phyloP scores from a whole-genome alignment of 1,284 basidiomycete species.

The Cryptococcus wingfieldii region DNA sequence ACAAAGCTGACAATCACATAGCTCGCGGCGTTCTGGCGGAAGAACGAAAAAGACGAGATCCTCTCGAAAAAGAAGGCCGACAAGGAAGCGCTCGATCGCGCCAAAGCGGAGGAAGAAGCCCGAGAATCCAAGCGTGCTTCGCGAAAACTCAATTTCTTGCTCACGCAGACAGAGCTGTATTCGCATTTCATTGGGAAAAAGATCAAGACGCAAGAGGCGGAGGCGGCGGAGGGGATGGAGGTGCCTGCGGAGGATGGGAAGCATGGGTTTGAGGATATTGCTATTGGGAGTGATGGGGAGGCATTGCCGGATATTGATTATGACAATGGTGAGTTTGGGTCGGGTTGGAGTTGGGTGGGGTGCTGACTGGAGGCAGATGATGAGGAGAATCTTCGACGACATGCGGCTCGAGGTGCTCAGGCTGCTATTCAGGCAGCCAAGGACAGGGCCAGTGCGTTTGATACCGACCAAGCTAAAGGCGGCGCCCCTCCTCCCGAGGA shows the following conservation, averaged over 20 bases:
- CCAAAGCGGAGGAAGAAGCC: constrained; percentile 93
- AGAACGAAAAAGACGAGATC: constrained; percentile 89
- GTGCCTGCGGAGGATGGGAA: constrained; percentile 6
- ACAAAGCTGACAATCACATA: constrained; percentile 37
- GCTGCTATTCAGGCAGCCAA: constrained; percentile 79
- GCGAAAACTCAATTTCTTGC: constrained; percentile 96
- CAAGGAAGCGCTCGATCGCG: constrained; percentile 83
- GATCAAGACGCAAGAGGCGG: constrained; percentile 89
- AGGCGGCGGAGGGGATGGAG: constrained; percentile 51
- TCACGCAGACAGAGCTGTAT: constrained; percentile 98
- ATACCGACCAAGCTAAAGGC: constrained; percentile 53
- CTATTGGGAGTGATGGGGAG: constrained; percentile 53
- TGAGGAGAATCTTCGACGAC: constrained; percentile 79
- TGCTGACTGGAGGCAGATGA: constrained; percentile 60
- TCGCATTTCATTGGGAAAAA: constrained; percentile 99
- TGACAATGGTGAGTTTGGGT: constrained; percentile 68
- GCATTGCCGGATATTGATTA: constrained; percentile 80
- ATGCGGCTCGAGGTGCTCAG: constrained; percentile 85
- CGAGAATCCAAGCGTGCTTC: constrained; percentile 93
- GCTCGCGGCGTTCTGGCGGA: constrained; percentile 96
- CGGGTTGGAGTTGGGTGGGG: not conserved
- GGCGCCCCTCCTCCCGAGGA: constrained; percentile 53
- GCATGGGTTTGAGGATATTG: constrained; percentile 51
- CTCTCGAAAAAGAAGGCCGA: constrained; percentile 91
- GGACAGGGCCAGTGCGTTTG: constrained; percentile 79